Percentiles rank a stretch among this genome's conserved stretches.
Conservation (phyloP, 352 stramenopile genomes). For the Phytophthora pistaciae region DNA sequence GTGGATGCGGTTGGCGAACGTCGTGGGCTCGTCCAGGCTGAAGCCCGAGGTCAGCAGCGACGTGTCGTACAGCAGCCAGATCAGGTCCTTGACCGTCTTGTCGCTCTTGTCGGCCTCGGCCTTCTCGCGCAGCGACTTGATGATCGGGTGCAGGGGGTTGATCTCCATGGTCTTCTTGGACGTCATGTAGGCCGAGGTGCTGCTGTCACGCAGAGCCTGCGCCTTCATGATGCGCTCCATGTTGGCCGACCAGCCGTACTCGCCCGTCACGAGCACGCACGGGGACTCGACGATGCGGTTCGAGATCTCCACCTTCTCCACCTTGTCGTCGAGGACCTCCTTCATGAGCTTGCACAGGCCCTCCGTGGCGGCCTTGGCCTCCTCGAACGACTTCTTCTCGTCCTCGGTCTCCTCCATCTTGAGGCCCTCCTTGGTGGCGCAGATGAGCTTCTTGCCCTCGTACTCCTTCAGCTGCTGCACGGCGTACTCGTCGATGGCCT, state of each 20-base stretch:
- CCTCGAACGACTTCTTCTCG: constrained; percentile 99
- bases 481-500: constrained; percentile 99
- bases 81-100: constrained; percentile 99
- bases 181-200: constrained; percentile 98
- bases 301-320: constrained; percentile 99
- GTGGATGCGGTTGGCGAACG: constrained; percentile 99
- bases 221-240: constrained; percentile 99
- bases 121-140: constrained; percentile 98
- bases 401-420: constrained; percentile 97
- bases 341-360: constrained; percentile 99
- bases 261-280: constrained; percentile 98
- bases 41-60: constrained; percentile 99
- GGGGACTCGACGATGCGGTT: constrained; percentile 99
- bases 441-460: constrained; percentile 99
- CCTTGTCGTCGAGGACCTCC: constrained; percentile 99
- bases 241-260: constrained; percentile 99
- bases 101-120: constrained; percentile 98
- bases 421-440: constrained; percentile 97
- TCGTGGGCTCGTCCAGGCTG: constrained; percentile 98
- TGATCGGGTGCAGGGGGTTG: constrained; percentile 99
- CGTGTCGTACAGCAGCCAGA: constrained; percentile 99
- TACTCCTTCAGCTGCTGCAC: constrained; percentile 99
- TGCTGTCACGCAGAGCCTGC: constrained; percentile 98
- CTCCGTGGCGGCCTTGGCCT: constrained; percentile 98
- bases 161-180: constrained; percentile 99